Evolutionary conservation across 139 green algal species (phyloP).

Genomic region (Coelastrella sp.): DNA sequence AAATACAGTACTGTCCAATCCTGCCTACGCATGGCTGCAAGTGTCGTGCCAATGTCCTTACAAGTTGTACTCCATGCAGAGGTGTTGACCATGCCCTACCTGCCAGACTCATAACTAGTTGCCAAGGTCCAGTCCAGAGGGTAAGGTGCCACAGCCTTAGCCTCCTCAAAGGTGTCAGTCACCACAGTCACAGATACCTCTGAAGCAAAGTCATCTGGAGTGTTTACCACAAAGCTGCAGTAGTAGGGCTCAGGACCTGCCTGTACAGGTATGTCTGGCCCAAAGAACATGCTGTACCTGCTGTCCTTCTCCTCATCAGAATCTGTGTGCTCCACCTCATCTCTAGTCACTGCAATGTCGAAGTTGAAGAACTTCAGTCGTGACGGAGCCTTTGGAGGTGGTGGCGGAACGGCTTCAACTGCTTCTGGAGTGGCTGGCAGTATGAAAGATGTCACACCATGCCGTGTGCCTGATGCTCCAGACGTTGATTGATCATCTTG

Average conservation of each 20-base stretch:
- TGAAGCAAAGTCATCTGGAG: constrained; percentile 4
- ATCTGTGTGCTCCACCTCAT: neutral
- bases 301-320: neutral
- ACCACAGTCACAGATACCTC: neutral
- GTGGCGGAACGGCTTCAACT: neutral
- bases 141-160: constrained; percentile 1
- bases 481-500: neutral
- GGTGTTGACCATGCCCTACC: neutral
- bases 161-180: neutral
- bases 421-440: neutral
- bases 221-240: constrained; percentile 37
- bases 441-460: constrained; percentile 22
- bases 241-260: neutral
- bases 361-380: constrained; percentile 16
- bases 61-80: too few species aligned
- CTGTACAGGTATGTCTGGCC: neutral
- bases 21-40: too few species aligned
- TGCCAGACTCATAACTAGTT: constrained; percentile 8
- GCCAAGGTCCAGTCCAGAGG: constrained; percentile 8
- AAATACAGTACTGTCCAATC: too few species aligned
- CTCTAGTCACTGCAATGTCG: neutral
- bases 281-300: neutral
- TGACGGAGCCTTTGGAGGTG: neutral
- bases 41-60: too few species aligned
- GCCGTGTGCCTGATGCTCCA: neutral